Evolutionary conservation across 1,284 basidiomycete genomes (phyloP).

Genomic region (Fomitiporia mediterranea): DNA sequence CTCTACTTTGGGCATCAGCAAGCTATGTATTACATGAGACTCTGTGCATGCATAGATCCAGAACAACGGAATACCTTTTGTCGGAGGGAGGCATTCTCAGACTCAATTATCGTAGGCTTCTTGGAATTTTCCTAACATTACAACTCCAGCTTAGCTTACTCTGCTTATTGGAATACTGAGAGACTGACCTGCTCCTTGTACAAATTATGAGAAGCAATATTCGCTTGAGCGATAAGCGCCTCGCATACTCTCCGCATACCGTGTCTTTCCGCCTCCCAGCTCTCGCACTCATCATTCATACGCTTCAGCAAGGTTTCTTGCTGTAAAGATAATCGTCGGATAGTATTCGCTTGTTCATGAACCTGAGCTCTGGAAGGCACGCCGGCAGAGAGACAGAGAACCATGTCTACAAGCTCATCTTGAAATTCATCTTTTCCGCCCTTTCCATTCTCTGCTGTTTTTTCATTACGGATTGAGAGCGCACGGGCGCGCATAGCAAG

Average conservation of each 20-base stretch:
- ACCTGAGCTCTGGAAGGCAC: slow-evolving; percentile 45
- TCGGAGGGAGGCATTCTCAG: slow-evolving; percentile 12
- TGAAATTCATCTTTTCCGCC: slow-evolving; percentile 33
- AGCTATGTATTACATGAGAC: slow-evolving; percentile 34
- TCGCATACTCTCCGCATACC: slow-evolving; percentile 59
- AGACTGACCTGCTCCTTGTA: slow-evolving; percentile 44
- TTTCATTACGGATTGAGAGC: slow-evolving; percentile 25
- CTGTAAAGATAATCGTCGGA: slow-evolving; percentile 49
- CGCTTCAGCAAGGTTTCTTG: slow-evolving; percentile 51
- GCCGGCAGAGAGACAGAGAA: slow-evolving; percentile 41
- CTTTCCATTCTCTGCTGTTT: too few species aligned
- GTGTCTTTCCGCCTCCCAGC: slow-evolving; percentile 56
- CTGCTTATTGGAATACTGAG: slow-evolving; percentile 2
- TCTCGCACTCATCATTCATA: slow-evolving; percentile 48
- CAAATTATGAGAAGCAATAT: slow-evolving; percentile 38
- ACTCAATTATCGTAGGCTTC: slow-evolving; percentile 6
- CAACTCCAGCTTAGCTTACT: neutral
- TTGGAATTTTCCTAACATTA: slow-evolving; percentile 7
- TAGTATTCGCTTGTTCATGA: slow-evolving; percentile 54
- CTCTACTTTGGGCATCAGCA: slow-evolving; percentile 39
- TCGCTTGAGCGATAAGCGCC: slow-evolving; percentile 56
- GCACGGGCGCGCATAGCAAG: slow-evolving; percentile 30
- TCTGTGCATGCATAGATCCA: neutral
- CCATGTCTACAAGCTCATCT: slow-evolving; percentile 56
- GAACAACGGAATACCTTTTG: slow-evolving; percentile 5